Conservation (phyloP, 2,329 filamentous ascomycete species). For the Pyricularia grisea region DNA sequence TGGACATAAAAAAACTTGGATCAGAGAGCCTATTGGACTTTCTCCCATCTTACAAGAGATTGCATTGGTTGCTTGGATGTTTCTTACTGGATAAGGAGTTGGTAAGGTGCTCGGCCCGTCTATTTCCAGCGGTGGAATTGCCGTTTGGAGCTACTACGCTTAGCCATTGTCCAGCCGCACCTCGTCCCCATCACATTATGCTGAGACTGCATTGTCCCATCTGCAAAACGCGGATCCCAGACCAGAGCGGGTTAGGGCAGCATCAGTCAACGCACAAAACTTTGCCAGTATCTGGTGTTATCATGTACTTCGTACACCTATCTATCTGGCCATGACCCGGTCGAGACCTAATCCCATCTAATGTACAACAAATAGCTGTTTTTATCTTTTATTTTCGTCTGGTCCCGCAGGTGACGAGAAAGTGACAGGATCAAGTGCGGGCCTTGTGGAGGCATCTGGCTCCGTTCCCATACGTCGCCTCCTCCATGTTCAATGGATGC, state of each 20-base stretch:
- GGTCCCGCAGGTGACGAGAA: background rate
- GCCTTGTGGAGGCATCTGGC: background rate
- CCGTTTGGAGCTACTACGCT: background rate
- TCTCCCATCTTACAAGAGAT: background rate
- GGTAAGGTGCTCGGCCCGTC: background rate
- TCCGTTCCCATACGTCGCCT: background rate
- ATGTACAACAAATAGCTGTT: background rate
- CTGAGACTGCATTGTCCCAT: background rate
- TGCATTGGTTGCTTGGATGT: background rate
- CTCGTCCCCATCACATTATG: background rate
- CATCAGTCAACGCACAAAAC: background rate
- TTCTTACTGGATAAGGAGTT: too few species aligned
- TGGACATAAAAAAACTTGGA: background rate
- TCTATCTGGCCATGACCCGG: background rate
- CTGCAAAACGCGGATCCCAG: background rate
- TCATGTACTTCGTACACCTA: background rate
- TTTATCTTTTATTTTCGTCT: background rate
- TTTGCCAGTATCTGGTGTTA: background rate
- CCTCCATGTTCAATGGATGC: background rate
- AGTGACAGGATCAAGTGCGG: background rate
- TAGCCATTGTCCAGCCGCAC: background rate
- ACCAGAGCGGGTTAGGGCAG: background rate
- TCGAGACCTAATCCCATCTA: background rate
- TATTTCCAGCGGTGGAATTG: background rate
- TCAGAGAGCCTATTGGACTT: background rate